A percentile compares a stretch with the other conserved stretches of the same genome.
These are phyloP conservation scores for Dryas integrifolia DNA, from an alignment of 331 rosid genomes.

Conservation along the genomic window DNA sequence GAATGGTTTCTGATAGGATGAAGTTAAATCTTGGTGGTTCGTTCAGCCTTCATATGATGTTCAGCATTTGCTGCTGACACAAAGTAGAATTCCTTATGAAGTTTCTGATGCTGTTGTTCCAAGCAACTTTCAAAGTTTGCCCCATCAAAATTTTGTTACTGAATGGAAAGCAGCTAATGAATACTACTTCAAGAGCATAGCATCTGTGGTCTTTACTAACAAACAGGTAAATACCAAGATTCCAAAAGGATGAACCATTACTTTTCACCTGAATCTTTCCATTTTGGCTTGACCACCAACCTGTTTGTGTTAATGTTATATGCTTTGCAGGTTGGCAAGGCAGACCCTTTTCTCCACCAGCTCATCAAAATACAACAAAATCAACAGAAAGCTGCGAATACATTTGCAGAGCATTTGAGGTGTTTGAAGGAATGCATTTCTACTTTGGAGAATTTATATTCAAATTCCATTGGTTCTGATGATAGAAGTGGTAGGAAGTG, in stretches of 20 bases:
- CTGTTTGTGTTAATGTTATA: not conserved
- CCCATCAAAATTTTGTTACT: conserved; percentile 28
- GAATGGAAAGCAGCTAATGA: conserved; percentile 68
- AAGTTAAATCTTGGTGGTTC: conserved; percentile 83
- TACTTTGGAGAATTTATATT: conserved; percentile 52
- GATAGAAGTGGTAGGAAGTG: conserved; percentile 27
- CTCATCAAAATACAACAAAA: conserved; percentile 64
- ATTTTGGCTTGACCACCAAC: not conserved
- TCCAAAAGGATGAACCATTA: not conserved
- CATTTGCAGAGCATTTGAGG: conserved; percentile 61
- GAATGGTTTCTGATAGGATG: conserved; percentile 41
- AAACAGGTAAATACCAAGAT: conserved; percentile 53
- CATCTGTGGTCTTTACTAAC: conserved; percentile 56
- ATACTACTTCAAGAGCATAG: conserved; percentile 68
- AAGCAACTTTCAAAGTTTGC: conserved; percentile 18
- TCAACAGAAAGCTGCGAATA: conserved; percentile 59
- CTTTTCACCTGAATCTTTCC: not conserved
- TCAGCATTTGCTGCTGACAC: conserved; percentile 47
- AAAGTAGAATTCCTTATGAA: conserved; percentile 38
- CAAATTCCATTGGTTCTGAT: conserved; percentile 36
- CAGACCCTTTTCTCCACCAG: conserved; percentile 64
- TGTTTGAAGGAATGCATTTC: conserved; percentile 50
- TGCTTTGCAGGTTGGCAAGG: conserved; percentile 57
- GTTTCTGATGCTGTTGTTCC: conserved; percentile 30
- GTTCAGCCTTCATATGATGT: conserved; percentile 52